Percentiles rank a stretch among this genome's conserved stretches.
Evolutionary conservation across 106 monocot species (phyloP).

Genomic region (Posidonia australis): DNA sequence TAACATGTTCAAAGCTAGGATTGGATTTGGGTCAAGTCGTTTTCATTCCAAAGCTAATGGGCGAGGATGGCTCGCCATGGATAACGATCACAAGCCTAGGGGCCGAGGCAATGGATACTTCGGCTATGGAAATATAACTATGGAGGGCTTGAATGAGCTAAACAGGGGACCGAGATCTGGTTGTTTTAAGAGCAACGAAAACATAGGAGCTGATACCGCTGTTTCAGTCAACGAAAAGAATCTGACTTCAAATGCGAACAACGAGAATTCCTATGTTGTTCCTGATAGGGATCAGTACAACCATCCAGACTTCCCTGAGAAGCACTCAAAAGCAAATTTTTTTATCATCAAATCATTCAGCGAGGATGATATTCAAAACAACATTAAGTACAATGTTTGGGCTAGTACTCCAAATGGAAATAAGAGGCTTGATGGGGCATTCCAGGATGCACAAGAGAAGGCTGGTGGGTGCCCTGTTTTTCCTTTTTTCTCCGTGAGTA

Average conservation of each 20-base stretch:
- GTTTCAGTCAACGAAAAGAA: conserved; percentile 32
- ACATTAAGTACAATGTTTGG: conserved; percentile 79
- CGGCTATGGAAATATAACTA: conserved; percentile 46
- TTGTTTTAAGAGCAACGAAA: conserved; percentile 34
- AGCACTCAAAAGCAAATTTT: conserved; percentile 57
- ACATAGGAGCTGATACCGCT: conserved; percentile 13
- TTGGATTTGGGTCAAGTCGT: conserved; percentile 21
- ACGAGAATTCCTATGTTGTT: conserved; percentile 26
- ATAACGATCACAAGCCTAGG: conserved; percentile 39
- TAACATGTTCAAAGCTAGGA: conserved; percentile 17
- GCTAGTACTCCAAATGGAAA: conserved; percentile 82
- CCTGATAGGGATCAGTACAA: conserved; percentile 57
- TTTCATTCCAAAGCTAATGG: conserved; percentile 36
- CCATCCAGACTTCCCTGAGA: conserved; percentile 39
- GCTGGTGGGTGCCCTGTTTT: conserved; percentile 52
- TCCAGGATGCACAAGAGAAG: conserved; percentile 48
- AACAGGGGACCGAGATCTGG: conserved; percentile 64
- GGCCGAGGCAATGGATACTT: conserved; percentile 45
- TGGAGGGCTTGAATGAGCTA: conserved; percentile 53
- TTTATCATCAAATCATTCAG: conserved; percentile 86
- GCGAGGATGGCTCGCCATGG: conserved; percentile 19
- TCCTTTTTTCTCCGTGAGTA: conserved; percentile 69
- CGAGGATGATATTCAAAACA: conserved; percentile 80
- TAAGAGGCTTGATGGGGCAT: conserved; percentile 73
- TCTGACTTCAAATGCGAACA: conserved; percentile 11